Conservation (phyloP, 2,329 filamentous ascomycete species). For the Verticillium zaregamsianum region DNA sequence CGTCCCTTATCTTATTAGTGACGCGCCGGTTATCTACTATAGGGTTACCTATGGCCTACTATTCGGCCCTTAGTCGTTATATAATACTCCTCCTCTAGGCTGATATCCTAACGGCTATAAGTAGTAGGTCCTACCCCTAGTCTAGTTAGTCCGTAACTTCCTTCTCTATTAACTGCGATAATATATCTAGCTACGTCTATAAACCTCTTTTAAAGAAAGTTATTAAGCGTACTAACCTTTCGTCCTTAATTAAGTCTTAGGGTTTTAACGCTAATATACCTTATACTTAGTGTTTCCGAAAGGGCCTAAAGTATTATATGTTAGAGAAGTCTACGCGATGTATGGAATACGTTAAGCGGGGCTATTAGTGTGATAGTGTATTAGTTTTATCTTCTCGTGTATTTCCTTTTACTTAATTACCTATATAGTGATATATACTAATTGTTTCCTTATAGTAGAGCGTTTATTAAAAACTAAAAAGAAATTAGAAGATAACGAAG, state of each 20-base stretch:
- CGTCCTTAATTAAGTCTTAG: too few species aligned
- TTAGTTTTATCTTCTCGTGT: not conserved
- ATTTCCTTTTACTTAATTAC: too few species aligned
- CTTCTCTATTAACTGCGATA: too few species aligned
- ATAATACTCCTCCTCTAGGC: not conserved
- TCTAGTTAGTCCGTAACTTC: not conserved
- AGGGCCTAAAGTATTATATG: not conserved
- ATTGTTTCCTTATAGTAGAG: not conserved
- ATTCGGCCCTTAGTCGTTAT: not conserved
- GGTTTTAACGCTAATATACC: not conserved
- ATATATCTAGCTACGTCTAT: too few species aligned
- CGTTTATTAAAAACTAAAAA: too few species aligned
- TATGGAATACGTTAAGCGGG: not conserved
- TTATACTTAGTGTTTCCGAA: not conserved
- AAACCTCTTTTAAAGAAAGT: too few species aligned
- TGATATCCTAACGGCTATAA: not conserved
- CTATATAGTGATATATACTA: not conserved
- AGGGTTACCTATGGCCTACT: not conserved
- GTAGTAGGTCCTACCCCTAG: not conserved
- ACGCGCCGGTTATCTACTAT: too few species aligned
- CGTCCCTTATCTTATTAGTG: too few species aligned
- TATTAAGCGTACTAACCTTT: too few species aligned
- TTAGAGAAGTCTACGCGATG: not conserved
- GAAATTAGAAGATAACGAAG: too few species aligned
- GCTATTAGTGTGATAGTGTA: not conserved